Evolutionary conservation across 768 basidiomycete species (phyloP), one percentile per base, ranked within the genome.

Genomic region (Pulveroboletus ravenelii): DNA sequence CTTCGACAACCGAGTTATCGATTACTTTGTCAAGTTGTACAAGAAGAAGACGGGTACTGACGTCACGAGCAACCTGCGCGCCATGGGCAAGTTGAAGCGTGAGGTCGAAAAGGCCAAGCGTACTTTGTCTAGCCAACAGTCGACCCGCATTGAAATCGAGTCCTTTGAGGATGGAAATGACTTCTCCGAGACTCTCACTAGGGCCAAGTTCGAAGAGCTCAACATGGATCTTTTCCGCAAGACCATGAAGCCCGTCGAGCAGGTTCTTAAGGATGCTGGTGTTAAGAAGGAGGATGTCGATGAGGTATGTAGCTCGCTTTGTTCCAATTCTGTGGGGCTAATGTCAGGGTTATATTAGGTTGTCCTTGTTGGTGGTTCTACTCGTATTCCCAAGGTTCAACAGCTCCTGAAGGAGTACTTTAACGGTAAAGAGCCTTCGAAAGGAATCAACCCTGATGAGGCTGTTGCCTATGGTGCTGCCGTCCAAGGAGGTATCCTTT

Each of bases 241-340:
- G 82, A 99, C 95, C 31, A 92, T 98, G 91, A 94, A 94, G 78
- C 95, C 95, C 56, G 95, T 98, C 54, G 94, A 97, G 72, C 95
- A 97, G 72, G 95, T 98, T 18, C 78, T 98, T 62, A 96, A 96
- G 84, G 95, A 98, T 64, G 89, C 95, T 57, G 87, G 87, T 61
- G 87, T 98, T 68, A 95, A 94, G 84, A 99, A 98, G 82, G 95
- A 97, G 62, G 88, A 93, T 57, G 74, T 99, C 46, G 82, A 94
- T 57, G 94, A 98, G 74, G 88, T 87, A 40, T 36, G 74, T 68
- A 23, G 35, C 39, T 5, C 20, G 20, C 20, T 23, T 23, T 5
- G 42, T 23, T 17, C 2, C 0, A 10, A 1, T 10, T 31, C 17
- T 1, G 5, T 3, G 3, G 17, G 1, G 5, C 37, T 57, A 10